phyloP scores from a whole-genome alignment of 139 green algal species.

The Pedinophyceae sp. region DNA sequence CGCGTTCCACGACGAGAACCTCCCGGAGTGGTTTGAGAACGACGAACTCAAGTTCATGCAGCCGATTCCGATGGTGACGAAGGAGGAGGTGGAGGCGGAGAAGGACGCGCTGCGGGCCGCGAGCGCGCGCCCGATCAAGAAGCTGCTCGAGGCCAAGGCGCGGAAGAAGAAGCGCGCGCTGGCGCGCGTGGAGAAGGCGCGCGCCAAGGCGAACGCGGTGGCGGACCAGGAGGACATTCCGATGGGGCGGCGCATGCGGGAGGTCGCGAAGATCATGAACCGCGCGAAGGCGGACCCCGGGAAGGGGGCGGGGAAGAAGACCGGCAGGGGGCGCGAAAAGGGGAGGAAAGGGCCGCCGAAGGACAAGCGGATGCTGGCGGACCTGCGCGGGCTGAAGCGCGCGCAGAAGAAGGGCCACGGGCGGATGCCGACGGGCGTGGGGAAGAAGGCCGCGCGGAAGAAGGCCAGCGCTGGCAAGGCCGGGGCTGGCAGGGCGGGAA shows the following conservation, averaged over 20 bases:
- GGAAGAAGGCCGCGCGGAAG: too few relatives aligned
- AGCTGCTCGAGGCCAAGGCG: constrained; percentile 84
- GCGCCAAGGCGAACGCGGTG: constrained; percentile 56
- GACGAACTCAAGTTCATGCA: constrained; percentile 72
- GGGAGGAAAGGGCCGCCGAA: constrained; percentile 22
- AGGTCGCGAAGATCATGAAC: constrained; percentile 64
- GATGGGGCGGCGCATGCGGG: constrained; percentile 32
- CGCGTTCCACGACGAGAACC: constrained; percentile 54
- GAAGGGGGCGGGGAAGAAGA: constrained; percentile 13
- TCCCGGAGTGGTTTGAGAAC: constrained; percentile 78
- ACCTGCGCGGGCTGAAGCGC: constrained; percentile 33
- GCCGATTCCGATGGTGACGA: constrained; percentile 36
- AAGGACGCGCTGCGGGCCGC: constrained; percentile 58
- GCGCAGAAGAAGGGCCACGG: too few relatives aligned
- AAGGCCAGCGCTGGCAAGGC: too few relatives aligned
- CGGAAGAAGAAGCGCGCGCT: constrained; percentile 61
- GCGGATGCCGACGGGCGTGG: too few relatives aligned
- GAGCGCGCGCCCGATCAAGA: constrained; percentile 85
- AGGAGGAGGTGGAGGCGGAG: constrained; percentile 68
- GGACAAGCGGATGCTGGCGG: constrained; percentile 39
- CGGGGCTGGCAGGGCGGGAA: too few relatives aligned
- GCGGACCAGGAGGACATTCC: constrained; percentile 59
- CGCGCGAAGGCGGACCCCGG: constrained; percentile 22
- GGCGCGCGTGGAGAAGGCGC: constrained; percentile 34
- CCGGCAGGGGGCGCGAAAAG: constrained; percentile 5